Evolutionary conservation across 1,284 basidiomycete species (phyloP).

Genomic region (Trametes pubescens): DNA sequence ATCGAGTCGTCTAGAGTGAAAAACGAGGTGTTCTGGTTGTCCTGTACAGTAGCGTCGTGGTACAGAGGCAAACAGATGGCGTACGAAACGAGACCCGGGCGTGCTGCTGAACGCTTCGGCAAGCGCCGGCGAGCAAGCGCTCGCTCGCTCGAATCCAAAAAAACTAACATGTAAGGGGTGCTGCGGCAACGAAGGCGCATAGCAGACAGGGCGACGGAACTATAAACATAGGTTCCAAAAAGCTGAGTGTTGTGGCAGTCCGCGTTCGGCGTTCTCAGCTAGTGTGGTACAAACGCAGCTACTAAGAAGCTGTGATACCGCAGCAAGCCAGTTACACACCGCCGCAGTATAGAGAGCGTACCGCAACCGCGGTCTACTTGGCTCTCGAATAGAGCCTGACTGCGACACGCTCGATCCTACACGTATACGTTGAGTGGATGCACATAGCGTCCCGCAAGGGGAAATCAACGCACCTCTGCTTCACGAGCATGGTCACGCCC

Average conservation of each 20-base stretch:
- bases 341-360: not conserved
- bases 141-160: no score
- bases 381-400: constrained; percentile 12
- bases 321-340: not conserved
- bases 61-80: no score
- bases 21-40: no score
- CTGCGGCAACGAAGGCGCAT: no score
- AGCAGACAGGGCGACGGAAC: no score
- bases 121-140: no score
- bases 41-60: no score
- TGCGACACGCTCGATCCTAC: constrained; percentile 17
- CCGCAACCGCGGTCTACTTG: not conserved
- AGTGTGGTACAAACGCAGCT: no score
- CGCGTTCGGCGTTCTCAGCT: not conserved
- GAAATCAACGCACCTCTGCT: constrained; percentile 50
- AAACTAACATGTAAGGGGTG: no score
- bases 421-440: not conserved
- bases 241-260: not conserved
- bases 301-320: not conserved
- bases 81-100: no score
- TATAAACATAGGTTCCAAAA: not conserved
- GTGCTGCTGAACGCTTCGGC: no score
- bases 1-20: no score
- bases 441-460: not conserved
- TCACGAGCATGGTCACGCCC: constrained; percentile 64